Evolutionary conservation across 2,329 filamentous ascomycete species (phyloP), one percentile per base, ranked within the genome.

Genomic region (Diaporthe longicolla): DNA sequence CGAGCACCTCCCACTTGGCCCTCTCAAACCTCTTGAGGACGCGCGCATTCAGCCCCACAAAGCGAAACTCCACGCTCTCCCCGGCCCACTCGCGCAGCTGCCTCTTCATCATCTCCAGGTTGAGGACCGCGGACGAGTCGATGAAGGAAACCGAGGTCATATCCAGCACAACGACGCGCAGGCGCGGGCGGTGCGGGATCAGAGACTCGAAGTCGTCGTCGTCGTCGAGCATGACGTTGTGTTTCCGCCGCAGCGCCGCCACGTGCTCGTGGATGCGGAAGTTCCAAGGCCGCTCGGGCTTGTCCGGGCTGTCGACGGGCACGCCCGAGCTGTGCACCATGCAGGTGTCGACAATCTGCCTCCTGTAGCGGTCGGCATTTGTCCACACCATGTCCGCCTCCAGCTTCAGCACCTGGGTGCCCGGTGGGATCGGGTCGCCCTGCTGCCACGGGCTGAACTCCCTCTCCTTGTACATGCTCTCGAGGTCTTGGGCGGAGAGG

Each of bases 61-160:
- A 73, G 4, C 71, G 43, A 19, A 73, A 50, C 43, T 73, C 71
- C 11, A 69, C 26, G 21, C 35, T 52, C 9, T 69, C 61, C 7
- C 71, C 71, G 4, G 71, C 71, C 71, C 71, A 73, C 26, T 68
- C 52, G 10, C 71, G 71, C 40, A 73, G 4, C 54, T 73, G 61
- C n/a, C 32, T 58, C 71, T 73, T 73, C 61, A 73, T 43, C 21
- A 69, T 55, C 61, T 73, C 71, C 26, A 73, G 43, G 6, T 57
- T 83, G 32, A 82, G 81, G 13, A 81, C 80, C 50, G 81, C 83
- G 21, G 83, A 83, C 2, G 81, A 81, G 1, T 82, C 82, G 17
- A 80, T 78, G 65, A 84, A 84, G 52, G 82, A 81, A n/a, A 75
- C 82, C 21, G 80, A 78, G 9, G 80, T 78, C 45, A 78, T 81